These are phyloP conservation scores for Candida frijolesensis DNA, from an alignment of 1,139 yeast genomes.

Conservation along the genomic window DNA sequence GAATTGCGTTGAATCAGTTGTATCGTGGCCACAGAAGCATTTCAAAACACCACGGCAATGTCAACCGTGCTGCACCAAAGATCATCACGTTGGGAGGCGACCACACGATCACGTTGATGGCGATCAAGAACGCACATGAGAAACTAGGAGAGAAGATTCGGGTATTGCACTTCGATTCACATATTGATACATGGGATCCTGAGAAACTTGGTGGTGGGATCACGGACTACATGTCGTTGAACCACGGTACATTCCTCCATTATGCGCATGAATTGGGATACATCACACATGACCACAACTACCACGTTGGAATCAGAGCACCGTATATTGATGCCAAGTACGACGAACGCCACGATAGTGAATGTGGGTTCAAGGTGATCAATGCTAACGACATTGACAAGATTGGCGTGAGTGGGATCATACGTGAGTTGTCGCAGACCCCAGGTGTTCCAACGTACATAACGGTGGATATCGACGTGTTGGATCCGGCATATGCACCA, in stretches of 20 bases:
- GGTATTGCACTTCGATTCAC: slow-evolving; percentile 78
- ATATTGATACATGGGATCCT: slow-evolving; percentile 81
- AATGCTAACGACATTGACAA: slow-evolving; percentile 67
- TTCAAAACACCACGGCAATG: slow-evolving; percentile 28
- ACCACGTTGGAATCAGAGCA: slow-evolving; percentile 76
- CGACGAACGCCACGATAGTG: slow-evolving; percentile 48
- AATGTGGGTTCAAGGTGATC: slow-evolving; percentile 59
- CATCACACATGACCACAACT: slow-evolving; percentile 54
- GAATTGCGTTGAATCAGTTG: slow-evolving; percentile 71
- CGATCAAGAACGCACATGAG: slow-evolving; percentile 54
- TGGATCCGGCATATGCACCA: slow-evolving; percentile 79
- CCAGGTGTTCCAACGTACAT: slow-evolving; percentile 67
- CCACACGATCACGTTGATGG: slow-evolving; percentile 73
- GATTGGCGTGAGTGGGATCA: slow-evolving; percentile 61
- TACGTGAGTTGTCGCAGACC: slow-evolving; percentile 40
- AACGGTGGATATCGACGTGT: slow-evolving; percentile 77
- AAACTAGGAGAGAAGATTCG: slow-evolving; percentile 62
- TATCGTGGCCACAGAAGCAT: slow-evolving; percentile 65
- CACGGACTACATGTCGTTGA: slow-evolving; percentile 53
- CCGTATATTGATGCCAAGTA: slow-evolving; percentile 47
- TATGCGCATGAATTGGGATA: slow-evolving; percentile 71
- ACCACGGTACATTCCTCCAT: slow-evolving; percentile 85
- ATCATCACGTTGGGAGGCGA: slow-evolving; percentile 77
- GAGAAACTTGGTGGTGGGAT: slow-evolving; percentile 58
- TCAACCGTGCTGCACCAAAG: slow-evolving; percentile 49